phyloP scores from a whole-genome alignment of 2,329 filamentous ascomycete genomes.

The Colletotrichum tropicale region DNA sequence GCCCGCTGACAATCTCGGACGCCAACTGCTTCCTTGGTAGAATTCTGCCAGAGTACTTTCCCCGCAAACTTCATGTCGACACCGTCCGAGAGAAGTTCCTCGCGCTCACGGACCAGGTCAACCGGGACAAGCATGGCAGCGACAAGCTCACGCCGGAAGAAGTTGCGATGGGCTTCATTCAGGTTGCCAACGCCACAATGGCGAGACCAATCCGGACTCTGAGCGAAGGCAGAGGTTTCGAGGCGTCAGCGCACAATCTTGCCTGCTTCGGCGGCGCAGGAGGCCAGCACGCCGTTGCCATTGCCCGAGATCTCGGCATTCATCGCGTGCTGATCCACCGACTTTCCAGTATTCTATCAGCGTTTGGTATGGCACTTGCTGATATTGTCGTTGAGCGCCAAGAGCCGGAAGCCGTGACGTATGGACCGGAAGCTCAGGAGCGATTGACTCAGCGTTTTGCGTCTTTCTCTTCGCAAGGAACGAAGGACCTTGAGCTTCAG shows the following conservation, averaged over 20 bases:
- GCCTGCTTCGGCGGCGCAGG: constrained; percentile 40
- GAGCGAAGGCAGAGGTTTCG: constrained; percentile 40
- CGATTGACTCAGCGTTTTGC: constrained; percentile 28
- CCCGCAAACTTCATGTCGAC: constrained; percentile 44
- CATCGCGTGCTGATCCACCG: constrained; percentile 46
- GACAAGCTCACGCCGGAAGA: constrained; percentile 34
- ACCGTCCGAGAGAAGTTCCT: constrained; percentile 37
- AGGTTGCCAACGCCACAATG: constrained; percentile 41
- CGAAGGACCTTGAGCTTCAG: constrained; percentile 25
- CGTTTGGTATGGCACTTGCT: constrained; percentile 50
- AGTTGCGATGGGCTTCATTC: constrained; percentile 38
- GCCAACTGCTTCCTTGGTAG: constrained; percentile 73
- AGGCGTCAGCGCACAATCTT: constrained; percentile 37
- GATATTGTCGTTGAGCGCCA: constrained; percentile 46
- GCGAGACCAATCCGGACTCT: constrained; percentile 37
- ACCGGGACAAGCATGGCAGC: constrained; percentile 32
- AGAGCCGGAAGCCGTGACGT: constrained; percentile 36
- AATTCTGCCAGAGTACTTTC: constrained; percentile 66
- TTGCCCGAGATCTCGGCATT: constrained; percentile 47
- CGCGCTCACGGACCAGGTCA: constrained; percentile 46
- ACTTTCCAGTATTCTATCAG: constrained; percentile 50
- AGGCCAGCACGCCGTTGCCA: constrained; percentile 47
- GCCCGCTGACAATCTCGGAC: constrained; percentile 74
- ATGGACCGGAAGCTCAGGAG: constrained; percentile 10
- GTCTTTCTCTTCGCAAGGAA: constrained; percentile 34